A percentile compares a stretch with the other conserved stretches of the same genome.
phyloP scores from a whole-genome alignment of 495 filamentous ascomycete genomes.

The Mycothermus thermophilus region DNA sequence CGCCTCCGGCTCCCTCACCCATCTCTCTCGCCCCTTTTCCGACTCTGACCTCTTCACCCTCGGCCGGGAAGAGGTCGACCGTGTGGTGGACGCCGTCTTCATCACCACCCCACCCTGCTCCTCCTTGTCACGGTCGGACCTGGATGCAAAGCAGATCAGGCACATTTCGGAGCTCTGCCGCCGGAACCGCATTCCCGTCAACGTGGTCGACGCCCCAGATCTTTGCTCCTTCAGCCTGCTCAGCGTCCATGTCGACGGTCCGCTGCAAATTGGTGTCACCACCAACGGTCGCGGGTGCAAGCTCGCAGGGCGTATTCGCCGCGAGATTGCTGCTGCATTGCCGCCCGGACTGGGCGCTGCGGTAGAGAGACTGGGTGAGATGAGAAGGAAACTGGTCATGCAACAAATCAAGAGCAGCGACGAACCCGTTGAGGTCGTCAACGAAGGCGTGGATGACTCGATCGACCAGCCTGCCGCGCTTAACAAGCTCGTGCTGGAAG shows the following conservation, averaged over 20 bases:
- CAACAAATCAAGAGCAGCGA: conserved; percentile 44
- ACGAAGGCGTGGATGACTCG: conserved; percentile 52
- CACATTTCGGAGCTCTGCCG: conserved; percentile 67
- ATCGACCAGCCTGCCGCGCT: conserved; percentile 75
- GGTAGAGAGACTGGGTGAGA: conserved; percentile 62
- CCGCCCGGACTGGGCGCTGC: conserved; percentile 73
- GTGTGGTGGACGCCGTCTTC: conserved; percentile 83
- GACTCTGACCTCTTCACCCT: conserved; percentile 63
- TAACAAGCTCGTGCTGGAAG: conserved; percentile 64
- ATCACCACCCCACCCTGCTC: conserved; percentile 47
- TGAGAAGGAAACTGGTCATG: conserved; percentile 55
- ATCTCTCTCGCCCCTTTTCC: conserved; percentile 53
- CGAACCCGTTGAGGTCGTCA: too few species aligned
- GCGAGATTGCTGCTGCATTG: conserved; percentile 70
- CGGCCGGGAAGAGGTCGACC: conserved; percentile 64
- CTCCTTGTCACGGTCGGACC: not conserved
- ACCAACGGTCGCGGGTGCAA: conserved; percentile 95
- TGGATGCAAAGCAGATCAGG: too few species aligned
- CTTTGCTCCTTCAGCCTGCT: conserved; percentile 88
- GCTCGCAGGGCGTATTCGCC: conserved; percentile 73
- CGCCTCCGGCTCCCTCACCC: conserved; percentile 55
- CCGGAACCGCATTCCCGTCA: conserved; percentile 74
- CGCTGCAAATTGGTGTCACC: conserved; percentile 88
- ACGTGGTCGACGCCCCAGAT: conserved; percentile 74
- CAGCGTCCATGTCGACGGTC: conserved; percentile 76